Base-by-base conservation (phyloP, 225 moss, liverwort and hornwort genomes). In the Straminergon stramineum region DNA sequence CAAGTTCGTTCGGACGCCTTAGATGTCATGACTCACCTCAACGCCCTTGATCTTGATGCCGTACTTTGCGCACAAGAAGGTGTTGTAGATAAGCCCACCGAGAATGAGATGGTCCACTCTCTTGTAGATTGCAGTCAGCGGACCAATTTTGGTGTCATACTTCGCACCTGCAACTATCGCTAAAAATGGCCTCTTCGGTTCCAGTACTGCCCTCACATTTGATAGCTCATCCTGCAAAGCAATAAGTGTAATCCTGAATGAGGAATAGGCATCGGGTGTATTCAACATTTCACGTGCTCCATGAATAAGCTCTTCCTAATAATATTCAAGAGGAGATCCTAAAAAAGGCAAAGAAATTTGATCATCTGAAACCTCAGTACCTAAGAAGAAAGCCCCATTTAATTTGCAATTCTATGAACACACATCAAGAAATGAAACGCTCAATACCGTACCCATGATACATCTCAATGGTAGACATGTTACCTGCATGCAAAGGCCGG, bases 401-500 rank as follows among this genome's bases (percentile, higher is more conserved):
- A 63, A 82, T 56, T 51, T 51, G 75, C 28, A 75, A 28, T 48
- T 19, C 37, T 75, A 21, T 28, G 68, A 28, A 68, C 55, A 68
- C 4, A 14, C 37, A 67, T 84, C 30, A 69, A 68, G 71, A 12
- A 45, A 66, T 43, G 56, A 32, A 31, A 55, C 39, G 48, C 62
- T 58, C 8, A 32, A 71, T 23, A 58, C 17, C 14, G 32, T 58
- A 48, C 48, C 86, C 60, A 51, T 52, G 75, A 51, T 41, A 87
- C 41, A 55, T 37, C 60, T 63, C n/a, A 74, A 55, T 69, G 64
- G 20, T 58, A 62, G 43, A 45, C 17, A 85, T 73, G 65, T 84
- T 62, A 98, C 98, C 96, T 98, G 98, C 95, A 98, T 95, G 84
- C 96, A 97, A 87, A 98, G 96, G 55, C 98, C 98, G 70, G 96